Base-by-base conservation (phyloP, 2,329 filamentous ascomycete genomes). In the Colletotrichum limetticola region DNA sequence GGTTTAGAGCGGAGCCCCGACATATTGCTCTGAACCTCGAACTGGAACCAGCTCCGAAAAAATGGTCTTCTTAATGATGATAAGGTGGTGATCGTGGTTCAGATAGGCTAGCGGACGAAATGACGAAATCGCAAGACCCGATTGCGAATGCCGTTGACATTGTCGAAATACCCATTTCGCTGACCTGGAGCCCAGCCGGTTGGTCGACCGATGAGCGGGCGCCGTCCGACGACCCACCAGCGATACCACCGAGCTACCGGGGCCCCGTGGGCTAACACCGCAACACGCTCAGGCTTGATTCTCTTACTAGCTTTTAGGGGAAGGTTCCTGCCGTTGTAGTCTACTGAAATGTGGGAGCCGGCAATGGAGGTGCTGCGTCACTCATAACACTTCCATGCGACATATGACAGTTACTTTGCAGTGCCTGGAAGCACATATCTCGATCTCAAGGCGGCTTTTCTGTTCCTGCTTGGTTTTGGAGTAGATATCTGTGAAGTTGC, bases 51-150 rank as follows among this genome's bases (percentile, higher is more conserved):
- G 19, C 14, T 30, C 58, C 24, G 22, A 53, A 16, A 60, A 3
- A 24, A 56, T 28, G 16, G 37, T 14, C 35, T 26, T 11, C 35
- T 24, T 11, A 35, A 14, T 22, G 4, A 14, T 19, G 9, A 63
- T 49, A 28, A 32, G 35, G 57, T 28, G 46, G 66, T 61, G 70
- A 52, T 56, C 42, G 59, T 42, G 24, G 46, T 64, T 55, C 7
- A 12, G 32, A 60, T 56, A 59, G 70, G 46, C 22, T 56, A 52
- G 59, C 53, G 42, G 28, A 28, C 1, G 19, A 28, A 32, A 72
- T 72, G 70, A 59, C 70, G 66, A 52, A 70, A 72, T 70, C 66
- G 26, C 28, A 42, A 65, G 55, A 46, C 16, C 42, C 46, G 56
- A 70, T 72, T 69, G 66, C 70, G 70, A 72, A 26, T 56, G 35